Evolutionary conservation across 495 filamentous ascomycete genomes (phyloP).

Genomic region (Talaromyces proteolyticus): DNA sequence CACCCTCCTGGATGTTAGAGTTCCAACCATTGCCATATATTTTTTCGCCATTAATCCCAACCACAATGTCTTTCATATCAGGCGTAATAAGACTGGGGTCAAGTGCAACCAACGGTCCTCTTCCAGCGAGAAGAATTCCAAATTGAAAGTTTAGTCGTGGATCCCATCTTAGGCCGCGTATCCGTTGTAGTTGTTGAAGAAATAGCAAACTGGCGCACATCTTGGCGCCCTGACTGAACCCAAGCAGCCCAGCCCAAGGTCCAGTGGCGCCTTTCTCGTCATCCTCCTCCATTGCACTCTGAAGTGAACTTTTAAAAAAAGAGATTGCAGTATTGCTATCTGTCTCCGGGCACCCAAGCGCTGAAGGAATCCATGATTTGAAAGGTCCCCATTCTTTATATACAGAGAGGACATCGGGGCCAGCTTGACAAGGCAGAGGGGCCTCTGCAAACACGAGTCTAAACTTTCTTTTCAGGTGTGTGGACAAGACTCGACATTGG

Average conservation of each 20-base stretch:
- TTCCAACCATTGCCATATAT: conserved; percentile 1
- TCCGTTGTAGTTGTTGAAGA: conserved; percentile 48
- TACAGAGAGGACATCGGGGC: conserved; percentile 45
- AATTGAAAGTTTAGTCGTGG: conserved; percentile 38
- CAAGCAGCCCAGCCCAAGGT: conserved; percentile 53
- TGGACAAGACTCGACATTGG: conserved; percentile 49
- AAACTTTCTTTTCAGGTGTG: conserved; percentile 41
- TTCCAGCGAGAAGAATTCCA: conserved; percentile 48
- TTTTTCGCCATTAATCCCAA: neutral
- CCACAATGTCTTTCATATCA: conserved; percentile 1
- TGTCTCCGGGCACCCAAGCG: conserved; percentile 25
- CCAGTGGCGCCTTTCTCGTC: conserved; percentile 40
- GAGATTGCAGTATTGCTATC: conserved; percentile 11
- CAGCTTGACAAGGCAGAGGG: conserved; percentile 43
- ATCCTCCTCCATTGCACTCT: conserved; percentile 22
- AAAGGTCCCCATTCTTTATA: conserved; percentile 53
- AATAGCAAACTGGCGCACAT: conserved; percentile 39
- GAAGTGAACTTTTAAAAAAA: conserved; percentile 14
- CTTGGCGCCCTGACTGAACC: conserved; percentile 55
- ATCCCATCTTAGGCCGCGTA: conserved; percentile 35
- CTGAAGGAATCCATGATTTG: conserved; percentile 51
- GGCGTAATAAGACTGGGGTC: conserved; percentile 12
- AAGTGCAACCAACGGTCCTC: conserved; percentile 46
- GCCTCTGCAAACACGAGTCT: conserved; percentile 56
- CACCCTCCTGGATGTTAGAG: neutral